Base-by-base conservation (phyloP, 2,329 filamentous ascomycete genomes). In the Xylaria sp. region DNA sequence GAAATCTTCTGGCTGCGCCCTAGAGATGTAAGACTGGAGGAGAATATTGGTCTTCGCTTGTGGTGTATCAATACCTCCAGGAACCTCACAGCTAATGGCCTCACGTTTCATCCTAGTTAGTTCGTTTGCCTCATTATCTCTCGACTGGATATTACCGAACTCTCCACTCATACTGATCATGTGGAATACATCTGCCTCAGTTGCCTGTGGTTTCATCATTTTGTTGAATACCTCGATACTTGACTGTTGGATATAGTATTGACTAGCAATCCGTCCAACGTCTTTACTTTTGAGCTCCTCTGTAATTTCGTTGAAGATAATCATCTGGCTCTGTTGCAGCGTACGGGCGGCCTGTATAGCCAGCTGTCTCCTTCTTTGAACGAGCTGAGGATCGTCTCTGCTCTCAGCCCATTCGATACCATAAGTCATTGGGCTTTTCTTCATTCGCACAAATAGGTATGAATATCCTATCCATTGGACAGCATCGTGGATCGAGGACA, bases 131-230 rank as follows among this genome's bases (percentile, higher is more conserved):
- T 99, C 96, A 54, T 81, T 95, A 58, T 99, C 95, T 65, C 96
- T 84, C 4, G 91, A 93, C 74, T 97, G 94, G 43, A 99, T 92
- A 69, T 99, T 97, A 79, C 98, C 93, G 70, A 99, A 99, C 76
- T 99, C 95, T 67, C 94, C 93, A 75, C 94, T 97, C 91, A 95
- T 93, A 70, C 92, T 94, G 73, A 99, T 93, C 93, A 99, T 98
- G 73, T 91, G 92, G 57, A 99, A 81, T 49, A 97, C 89, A 73
- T 99, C 95, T 5, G 93, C 93, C 78, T 99, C 95, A 0, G 91
- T 92, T 9, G 92, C 89, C 25, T 88, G 86, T 1, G 92, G 89
- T 55, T 86, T 85, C 95, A 99, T 98, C 89, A 95, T 90, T 4
- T 87, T 87, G 77, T 98, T 99, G 85, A 99, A 99, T 43, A 98